Percentiles rank a stretch among this genome's conserved stretches.
phyloP scores from a whole-genome alignment of 371 early-diverging fungal genomes.

The Mucor saturninus region DNA sequence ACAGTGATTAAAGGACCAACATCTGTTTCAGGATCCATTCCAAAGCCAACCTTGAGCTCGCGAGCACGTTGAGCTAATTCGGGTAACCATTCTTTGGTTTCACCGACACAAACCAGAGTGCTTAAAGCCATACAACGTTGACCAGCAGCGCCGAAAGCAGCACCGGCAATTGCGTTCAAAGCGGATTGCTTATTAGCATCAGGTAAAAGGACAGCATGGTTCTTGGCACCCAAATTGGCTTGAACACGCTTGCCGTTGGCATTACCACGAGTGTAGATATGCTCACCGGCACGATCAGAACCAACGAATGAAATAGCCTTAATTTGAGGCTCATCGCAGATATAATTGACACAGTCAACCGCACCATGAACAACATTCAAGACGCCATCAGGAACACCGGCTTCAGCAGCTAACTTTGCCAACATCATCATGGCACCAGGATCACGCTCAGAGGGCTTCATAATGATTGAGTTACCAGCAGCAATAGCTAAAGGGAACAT shows the following conservation, averaged over 20 bases:
- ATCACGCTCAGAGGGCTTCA: constrained; percentile 88
- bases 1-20: constrained; percentile 91
- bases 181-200: constrained; percentile 92
- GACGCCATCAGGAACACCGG: constrained; percentile 95
- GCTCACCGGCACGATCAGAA: constrained; percentile 80
- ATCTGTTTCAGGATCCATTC: constrained; percentile 88
- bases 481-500: constrained; percentile 86
- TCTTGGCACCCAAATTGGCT: constrained; percentile 97
- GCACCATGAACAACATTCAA: constrained; percentile 94
- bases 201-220: constrained; percentile 94
- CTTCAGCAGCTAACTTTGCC: constrained; percentile 87
- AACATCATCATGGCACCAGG: constrained; percentile 96
- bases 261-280: constrained; percentile 90
- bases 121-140: constrained; percentile 96
- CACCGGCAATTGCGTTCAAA: constrained; percentile 89
- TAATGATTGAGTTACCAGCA: constrained; percentile 31
- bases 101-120: constrained; percentile 91
- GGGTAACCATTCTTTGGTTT: constrained; percentile 85
- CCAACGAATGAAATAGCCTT: constrained; percentile 97
- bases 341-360: constrained; percentile 88
- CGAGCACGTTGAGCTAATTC: constrained; percentile 89
- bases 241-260: constrained; percentile 96
- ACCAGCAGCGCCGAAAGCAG: constrained; percentile 97
- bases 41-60: constrained; percentile 85
- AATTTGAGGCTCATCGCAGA: constrained; percentile 87